These are phyloP conservation scores for Begonia loranthoides DNA, from an alignment of 306 rosid species.

Conservation along the genomic window DNA sequence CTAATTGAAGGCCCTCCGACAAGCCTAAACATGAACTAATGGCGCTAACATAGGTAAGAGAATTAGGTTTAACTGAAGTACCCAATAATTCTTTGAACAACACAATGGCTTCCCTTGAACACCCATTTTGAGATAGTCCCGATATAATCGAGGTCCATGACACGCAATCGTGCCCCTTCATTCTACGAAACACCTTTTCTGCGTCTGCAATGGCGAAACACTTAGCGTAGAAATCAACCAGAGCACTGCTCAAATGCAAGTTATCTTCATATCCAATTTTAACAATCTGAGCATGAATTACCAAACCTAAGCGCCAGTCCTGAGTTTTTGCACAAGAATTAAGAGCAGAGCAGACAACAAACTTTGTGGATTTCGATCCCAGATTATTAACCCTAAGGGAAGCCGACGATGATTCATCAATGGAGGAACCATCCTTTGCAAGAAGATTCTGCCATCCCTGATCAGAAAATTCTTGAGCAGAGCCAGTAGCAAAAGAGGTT, in stretches of 20 bases:
- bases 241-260: slow-evolving; percentile 34
- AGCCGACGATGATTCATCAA: slow-evolving; percentile 9
- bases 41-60: slow-evolving; percentile 44
- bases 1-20: slow-evolving; percentile 17
- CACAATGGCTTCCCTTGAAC: slow-evolving; percentile 28
- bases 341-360: slow-evolving; percentile 35
- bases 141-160: slow-evolving; percentile 55
- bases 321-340: slow-evolving; percentile 35
- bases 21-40: slow-evolving; percentile 35
- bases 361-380: slow-evolving; percentile 17
- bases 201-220: slow-evolving; percentile 36
- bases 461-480: background rate
- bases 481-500: background rate
- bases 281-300: slow-evolving; percentile 36
- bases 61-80: slow-evolving; percentile 35
- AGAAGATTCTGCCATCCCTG: background rate
- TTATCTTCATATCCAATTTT: slow-evolving; percentile 31
- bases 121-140: slow-evolving; percentile 35
- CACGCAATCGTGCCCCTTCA: slow-evolving; percentile 46
- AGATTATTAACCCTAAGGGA: slow-evolving; percentile 8
- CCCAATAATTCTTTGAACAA: slow-evolving; percentile 40
- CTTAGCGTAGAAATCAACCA: slow-evolving; percentile 47
- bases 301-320: slow-evolving; percentile 28
- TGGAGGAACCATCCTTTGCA: background rate
- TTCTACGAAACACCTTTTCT: slow-evolving; percentile 28